Conservation (phyloP, 208 protist genomes). For the Trichomonas gallinae region DNA sequence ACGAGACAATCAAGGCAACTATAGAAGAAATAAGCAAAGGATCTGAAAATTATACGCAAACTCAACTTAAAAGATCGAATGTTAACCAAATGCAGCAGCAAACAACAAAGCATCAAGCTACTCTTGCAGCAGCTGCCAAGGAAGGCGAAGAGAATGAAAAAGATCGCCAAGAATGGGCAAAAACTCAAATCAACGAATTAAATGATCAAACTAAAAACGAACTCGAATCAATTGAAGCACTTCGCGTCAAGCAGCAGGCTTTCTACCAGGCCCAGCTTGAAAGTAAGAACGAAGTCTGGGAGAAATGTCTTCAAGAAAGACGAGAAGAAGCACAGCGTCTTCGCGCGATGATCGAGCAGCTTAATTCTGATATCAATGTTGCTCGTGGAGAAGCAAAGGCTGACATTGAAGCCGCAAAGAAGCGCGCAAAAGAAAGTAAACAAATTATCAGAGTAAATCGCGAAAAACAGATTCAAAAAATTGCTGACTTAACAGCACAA, state of each 20-base stretch:
- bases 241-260: background rate
- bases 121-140: background rate
- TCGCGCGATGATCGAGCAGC: background rate
- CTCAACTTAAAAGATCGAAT: background rate
- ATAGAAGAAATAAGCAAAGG: background rate
- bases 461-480: background rate
- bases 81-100: background rate
- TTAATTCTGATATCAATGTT: background rate
- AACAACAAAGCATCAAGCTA: background rate
- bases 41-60: background rate
- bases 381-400: background rate
- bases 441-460: background rate
- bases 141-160: background rate
- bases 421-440: background rate
- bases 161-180: background rate
- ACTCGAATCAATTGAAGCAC: background rate
- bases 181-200: slow-evolving; percentile 1
- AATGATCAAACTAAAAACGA: slow-evolving; percentile 13
- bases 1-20: background rate
- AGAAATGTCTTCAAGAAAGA: background rate
- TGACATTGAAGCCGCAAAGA: background rate
- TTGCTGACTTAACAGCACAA: background rate
- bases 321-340: background rate
- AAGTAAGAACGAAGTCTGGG: background rate
- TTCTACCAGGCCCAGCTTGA: background rate